Evolutionary conservation across 352 stramenopile species (phyloP), one percentile per base, ranked within the genome.

Genomic region (Halophytophthora polymorphica): DNA sequence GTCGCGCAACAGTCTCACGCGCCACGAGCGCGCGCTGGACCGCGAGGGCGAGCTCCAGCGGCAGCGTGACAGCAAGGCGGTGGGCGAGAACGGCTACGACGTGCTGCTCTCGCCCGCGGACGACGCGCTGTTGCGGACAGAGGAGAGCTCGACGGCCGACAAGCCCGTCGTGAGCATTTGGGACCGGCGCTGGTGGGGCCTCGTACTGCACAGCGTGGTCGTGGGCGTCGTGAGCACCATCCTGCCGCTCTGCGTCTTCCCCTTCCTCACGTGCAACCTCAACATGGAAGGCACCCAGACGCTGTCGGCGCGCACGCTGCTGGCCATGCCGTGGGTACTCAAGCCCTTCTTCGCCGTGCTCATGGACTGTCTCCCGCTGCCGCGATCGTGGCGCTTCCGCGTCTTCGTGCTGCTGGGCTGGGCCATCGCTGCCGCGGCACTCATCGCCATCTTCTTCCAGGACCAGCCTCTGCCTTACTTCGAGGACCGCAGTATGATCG

Each of bases 211-310:
- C 47, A 86, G 60, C 45, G 37, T 70, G 12, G 74, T 56, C 14
- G 56, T 86, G 11, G 77, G 76, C 6, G 42, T 86, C 33, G 47
- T 90, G 21, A 86, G 64, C n/a, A 79, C 66, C 8, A 59, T 67
- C 17, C 57, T 88, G 23, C 73, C 75, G 31, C 56, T 81, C 35
- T 68, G 64, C 6, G 61, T 86, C 17, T 86, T 74, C 58, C 79
- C 79, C 7, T 86, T 87, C 45, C 67, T 90, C 35, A 83, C 61
- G 2, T 78, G 66, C 51, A 80, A 87, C 49, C 58, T 87, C 41
- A 83, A 85, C 48, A 85, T 86, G 72, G 69, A 88, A 69, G 72
- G 73, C 50, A 82, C 73, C 13, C 72, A 85, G 55, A 74, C 72
- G 6, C 43, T 81, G 22, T 86, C 75, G 41, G 71, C 73, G 6